Evolutionary conservation across 306 rosid genomes (phyloP), one percentile per base, ranked within the genome.

Genomic region (Glycyrrhiza uralensis): DNA sequence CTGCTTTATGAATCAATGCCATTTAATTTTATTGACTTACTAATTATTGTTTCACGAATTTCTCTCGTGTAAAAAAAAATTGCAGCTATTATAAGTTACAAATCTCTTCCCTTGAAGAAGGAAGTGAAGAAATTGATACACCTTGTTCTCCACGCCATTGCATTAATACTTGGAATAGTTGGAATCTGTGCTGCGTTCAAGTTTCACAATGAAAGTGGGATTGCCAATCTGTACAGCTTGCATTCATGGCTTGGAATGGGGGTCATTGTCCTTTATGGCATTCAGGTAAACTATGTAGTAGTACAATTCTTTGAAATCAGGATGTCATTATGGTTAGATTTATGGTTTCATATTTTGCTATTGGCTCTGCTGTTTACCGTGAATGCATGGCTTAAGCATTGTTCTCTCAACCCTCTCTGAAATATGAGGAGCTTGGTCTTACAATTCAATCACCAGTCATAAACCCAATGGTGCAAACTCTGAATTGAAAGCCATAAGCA

Each of bases 231-330:
- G 22, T 94, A 94, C 84, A 94, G 97, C 83, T 70, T 89, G 71
- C 97, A 94, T 68, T 91, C 98, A 49, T 89, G 98, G 98, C 73
- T 94, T 46, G 96, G 98, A 26, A 79, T 91, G 26, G 90, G 79
- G n/a, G 90, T 89, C 56, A 87, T 94, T 59, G 62, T 12, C 47
- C 89, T 94, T 35, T 91, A 91, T 55, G 96, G 83, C 26, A 15
- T 91, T 79, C 97, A 94, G 96, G 99, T 92, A 89, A 78, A 19
- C 11, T 4, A 41, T 62, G 5, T 71, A 60, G 50, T 32, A 61
- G 15, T 67, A 13, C 0, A 38, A 69, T 38, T 42, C 61, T 11
- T 47, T 55, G 32, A 54, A 72, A 6, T 12, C 14, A 10, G 12
- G 55, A 65, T 20, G 52, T 57, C 69, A 26, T 60, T 23, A 6